Base-by-base conservation (phyloP, 148 eudicot genomes). In the Cornus kousa region DNA sequence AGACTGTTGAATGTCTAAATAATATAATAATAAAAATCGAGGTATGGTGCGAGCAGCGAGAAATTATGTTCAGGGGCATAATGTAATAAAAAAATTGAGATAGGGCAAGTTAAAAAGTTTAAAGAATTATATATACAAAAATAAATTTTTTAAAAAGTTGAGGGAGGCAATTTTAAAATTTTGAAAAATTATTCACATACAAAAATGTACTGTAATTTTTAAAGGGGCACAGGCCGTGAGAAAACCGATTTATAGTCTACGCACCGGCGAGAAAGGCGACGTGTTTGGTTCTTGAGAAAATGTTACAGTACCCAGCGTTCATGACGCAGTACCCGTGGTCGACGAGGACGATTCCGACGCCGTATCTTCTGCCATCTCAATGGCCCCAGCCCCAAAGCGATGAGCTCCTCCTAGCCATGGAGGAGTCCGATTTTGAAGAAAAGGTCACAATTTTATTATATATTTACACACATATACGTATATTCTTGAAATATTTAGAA, bases 291-390 rank as follows among this genome's bases (percentile, higher is more conserved):
- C 93, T 97, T 90, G 91, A 24, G 68, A 28, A 75, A 53, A 90
- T 90, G 93, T 67, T 88, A 75, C 91, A 90, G 77, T 89, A 86
- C 35, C 90, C 92, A 73, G 86, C 89, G 46, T 87, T 90, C 83
- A 89, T 93, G 98, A 83, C 86, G 13, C 90, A 91, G 84, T 87
- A 87, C 67, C 97, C 98, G 67, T 85, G 89, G 80, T 87, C 94
- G 78, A 88, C 88, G 62, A 80, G 85, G 81, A 82, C 85, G 82
- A 87, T 90, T 86, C 91, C 96, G 87, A 82, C 98, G 80, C 87
- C 94, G 75, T 81, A 80, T 71, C 77, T 91, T 20, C 87, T 92
- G 2, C 90, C 90, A 6, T 75, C 91, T 5, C 97, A 93, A 71
- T 82, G 88, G 82, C 76, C 90, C 0, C 87, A 86, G 67, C 84